Percentiles rank a stretch among this genome's conserved stretches.
Conservation (phyloP, 2,329 filamentous ascomycete species). For the Cordyceps cicadae region DNA sequence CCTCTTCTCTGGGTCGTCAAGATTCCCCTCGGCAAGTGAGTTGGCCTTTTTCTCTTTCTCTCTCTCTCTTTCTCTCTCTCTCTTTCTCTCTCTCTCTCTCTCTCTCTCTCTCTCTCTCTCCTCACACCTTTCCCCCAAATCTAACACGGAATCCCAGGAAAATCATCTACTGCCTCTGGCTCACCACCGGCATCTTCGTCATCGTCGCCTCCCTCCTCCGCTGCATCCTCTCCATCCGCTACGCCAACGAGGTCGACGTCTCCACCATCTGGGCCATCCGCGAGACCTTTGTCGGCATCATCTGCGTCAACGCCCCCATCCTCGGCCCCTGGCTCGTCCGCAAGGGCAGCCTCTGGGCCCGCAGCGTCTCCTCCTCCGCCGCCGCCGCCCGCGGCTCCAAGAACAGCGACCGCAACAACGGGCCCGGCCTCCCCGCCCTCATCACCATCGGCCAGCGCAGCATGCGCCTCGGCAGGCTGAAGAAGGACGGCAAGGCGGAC, state of each 20-base stretch:
- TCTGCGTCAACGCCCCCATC: constrained; percentile 19
- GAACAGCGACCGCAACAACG: constrained; percentile 8
- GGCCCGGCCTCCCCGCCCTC: constrained; percentile 9
- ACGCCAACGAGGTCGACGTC: constrained; percentile 17
- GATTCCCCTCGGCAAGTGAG: constrained; percentile 16
- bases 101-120: too few relatives aligned
- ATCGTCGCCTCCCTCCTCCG: constrained; percentile 19
- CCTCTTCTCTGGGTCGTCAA: constrained; percentile 19
- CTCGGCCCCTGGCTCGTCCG: constrained; percentile 19
- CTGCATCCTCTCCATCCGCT: constrained; percentile 17
- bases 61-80: too few relatives aligned
- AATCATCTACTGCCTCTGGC: constrained; percentile 18
- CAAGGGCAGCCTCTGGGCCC: constrained; percentile 13
- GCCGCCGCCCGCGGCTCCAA: not conserved
- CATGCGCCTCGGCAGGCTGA: constrained; percentile 14
- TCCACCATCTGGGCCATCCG: constrained; percentile 21
- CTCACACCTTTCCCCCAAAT: too few relatives aligned
- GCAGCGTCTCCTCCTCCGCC: constrained; percentile 11
- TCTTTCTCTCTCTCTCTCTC: too few relatives aligned
- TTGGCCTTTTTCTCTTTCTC: too few relatives aligned
- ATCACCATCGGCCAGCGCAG: constrained; percentile 17
- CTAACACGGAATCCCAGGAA: too few relatives aligned
- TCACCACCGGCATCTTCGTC: constrained; percentile 19
- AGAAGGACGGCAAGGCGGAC: constrained; percentile 13
- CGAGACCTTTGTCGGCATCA: constrained; percentile 19